Evolutionary conservation across 2,329 filamentous ascomycete genomes (phyloP).

Genomic region (Aspergillus sp.): DNA sequence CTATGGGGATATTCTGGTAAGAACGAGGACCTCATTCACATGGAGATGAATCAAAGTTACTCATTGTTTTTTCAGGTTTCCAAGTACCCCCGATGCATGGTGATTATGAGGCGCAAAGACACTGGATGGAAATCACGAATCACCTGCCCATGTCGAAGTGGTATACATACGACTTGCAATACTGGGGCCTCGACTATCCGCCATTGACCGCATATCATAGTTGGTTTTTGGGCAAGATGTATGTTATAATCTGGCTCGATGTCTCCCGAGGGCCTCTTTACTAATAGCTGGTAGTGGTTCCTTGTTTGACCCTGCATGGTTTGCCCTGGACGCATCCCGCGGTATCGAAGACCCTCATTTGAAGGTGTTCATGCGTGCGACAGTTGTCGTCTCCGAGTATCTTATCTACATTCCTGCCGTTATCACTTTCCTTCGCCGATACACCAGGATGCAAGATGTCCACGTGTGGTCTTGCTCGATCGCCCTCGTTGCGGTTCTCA

Average conservation of each 20-base stretch:
- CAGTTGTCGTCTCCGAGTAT: conserved; percentile 86
- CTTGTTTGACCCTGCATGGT: conserved; percentile 78
- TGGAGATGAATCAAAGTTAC: too few species aligned
- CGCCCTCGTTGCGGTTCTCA: conserved; percentile 80
- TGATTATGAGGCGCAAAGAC: conserved; percentile 94
- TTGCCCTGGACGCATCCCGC: conserved; percentile 75
- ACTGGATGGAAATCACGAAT: conserved; percentile 97
- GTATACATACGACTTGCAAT: conserved; percentile 96
- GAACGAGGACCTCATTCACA: conserved; percentile 6
- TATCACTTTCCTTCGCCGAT: conserved; percentile 79
- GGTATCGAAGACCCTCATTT: conserved; percentile 72
- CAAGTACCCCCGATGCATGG: conserved; percentile 84
- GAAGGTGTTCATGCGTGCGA: conserved; percentile 94
- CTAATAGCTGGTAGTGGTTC: conserved; percentile 53
- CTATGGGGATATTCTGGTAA: conserved; percentile 93
- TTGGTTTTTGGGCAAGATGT: conserved; percentile 85
- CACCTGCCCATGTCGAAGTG: conserved; percentile 87
- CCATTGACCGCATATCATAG: conserved; percentile 97
- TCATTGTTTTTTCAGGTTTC: conserved; percentile 52
- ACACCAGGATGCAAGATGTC: conserved; percentile 69
- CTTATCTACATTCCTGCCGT: conserved; percentile 80
- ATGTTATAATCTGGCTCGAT: conserved; percentile 25
- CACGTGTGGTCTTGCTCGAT: conserved; percentile 78
- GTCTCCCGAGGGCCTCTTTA: background rate
- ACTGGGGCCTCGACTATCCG: conserved; percentile 98